Evolutionary conservation across 169 alveolate genomes (phyloP).

Genomic region (Plasmodium cynomolgi): DNA sequence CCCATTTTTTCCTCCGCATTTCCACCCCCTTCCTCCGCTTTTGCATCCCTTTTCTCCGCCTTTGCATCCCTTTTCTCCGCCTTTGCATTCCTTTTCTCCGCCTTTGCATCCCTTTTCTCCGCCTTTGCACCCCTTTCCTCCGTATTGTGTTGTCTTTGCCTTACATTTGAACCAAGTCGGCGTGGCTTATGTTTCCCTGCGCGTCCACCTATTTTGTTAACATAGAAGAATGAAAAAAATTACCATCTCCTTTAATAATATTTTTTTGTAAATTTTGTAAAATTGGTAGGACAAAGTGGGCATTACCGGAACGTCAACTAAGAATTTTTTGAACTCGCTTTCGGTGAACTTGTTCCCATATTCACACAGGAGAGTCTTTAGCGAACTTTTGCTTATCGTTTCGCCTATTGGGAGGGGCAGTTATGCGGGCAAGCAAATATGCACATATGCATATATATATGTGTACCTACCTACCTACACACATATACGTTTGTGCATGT

Average conservation of each 20-base stretch:
- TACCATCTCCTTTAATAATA: background rate
- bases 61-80: too few species aligned
- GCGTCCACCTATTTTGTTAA: conserved; percentile 14
- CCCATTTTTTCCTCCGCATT: background rate
- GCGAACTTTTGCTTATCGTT: conserved; percentile 18
- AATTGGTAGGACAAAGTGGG: background rate
- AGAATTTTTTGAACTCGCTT: conserved; percentile 51
- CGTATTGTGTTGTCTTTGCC: background rate
- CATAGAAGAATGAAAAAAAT: background rate
- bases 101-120: background rate
- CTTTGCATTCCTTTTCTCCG: background rate
- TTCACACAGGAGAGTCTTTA: conserved; percentile 43
- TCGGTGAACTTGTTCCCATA: conserved; percentile 68
- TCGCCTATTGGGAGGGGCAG: conserved; percentile 19
- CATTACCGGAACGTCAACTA: conserved; percentile 54
- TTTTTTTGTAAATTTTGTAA: conserved; percentile 2
- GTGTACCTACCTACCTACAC: background rate
- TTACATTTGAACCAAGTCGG: conserved; percentile 50
- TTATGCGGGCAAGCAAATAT: background rate
- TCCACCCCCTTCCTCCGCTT: background rate
- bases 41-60: background rate
- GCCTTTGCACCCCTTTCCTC: background rate
- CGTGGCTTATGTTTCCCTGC: conserved; percentile 44
- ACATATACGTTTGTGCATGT: background rate
- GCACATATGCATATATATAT: background rate